Evolutionary conservation across 2,329 filamentous ascomycete species (phyloP).

Genomic region (Arthrobotrys musiformis): DNA sequence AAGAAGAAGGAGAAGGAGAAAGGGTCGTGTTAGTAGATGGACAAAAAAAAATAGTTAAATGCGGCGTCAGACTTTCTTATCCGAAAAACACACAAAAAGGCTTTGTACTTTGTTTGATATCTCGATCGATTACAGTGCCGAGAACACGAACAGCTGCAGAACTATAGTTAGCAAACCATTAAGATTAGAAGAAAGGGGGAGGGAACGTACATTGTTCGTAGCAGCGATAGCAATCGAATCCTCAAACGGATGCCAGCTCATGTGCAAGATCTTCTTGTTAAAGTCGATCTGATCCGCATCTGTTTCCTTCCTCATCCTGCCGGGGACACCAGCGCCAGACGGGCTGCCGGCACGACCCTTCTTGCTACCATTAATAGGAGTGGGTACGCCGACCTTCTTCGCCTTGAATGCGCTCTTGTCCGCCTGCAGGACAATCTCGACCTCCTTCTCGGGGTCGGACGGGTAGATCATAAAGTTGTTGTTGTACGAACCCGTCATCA

Average conservation of each 20-base stretch:
- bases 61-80: constrained; percentile 41
- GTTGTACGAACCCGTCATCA: constrained; percentile 99
- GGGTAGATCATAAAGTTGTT: constrained; percentile 99
- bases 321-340: constrained; percentile 79
- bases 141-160: constrained; percentile 81
- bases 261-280: constrained; percentile 99
- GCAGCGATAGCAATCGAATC: constrained; percentile 99
- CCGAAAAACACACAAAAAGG: constrained; percentile 4
- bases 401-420: constrained; percentile 99
- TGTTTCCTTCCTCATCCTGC: constrained; percentile 98
- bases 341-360: constrained; percentile 94
- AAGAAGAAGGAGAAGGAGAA: not conserved
- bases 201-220: constrained; percentile 90
- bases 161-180: too few relatives aligned
- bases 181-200: not conserved
- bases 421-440: constrained; percentile 95
- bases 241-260: constrained; percentile 99
- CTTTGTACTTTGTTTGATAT: constrained; percentile 34
- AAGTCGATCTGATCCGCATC: constrained; percentile 99
- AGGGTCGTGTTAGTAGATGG: constrained; percentile 21
- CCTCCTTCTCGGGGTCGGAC: constrained; percentile 93
- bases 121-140: constrained; percentile 70
- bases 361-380: constrained; percentile 92
- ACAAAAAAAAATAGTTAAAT: constrained; percentile 36
- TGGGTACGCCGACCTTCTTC: constrained; percentile 98